These are phyloP conservation scores for Thermothelomyces thermophilus DNA, from an alignment of 2,329 filamentous ascomycete species.

Conservation along the genomic window DNA sequence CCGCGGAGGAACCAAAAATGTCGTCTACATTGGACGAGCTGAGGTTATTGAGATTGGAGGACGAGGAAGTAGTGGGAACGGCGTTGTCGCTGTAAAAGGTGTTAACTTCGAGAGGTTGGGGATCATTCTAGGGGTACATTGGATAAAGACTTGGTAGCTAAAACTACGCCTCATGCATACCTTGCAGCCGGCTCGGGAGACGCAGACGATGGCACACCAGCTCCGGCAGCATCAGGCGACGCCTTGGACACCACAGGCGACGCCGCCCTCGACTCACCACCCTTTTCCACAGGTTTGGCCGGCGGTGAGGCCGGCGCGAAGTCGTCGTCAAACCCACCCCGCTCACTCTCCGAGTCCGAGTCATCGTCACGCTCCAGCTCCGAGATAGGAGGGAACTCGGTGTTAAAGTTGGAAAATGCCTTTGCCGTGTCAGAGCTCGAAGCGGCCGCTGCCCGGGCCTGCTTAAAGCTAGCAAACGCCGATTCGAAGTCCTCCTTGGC, in stretches of 20 bases:
- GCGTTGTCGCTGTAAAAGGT: conserved; percentile 20
- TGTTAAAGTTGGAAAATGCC: conserved; percentile 50
- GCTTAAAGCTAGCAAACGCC: conserved; percentile 71
- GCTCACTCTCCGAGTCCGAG: conserved; percentile 72
- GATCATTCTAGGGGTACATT: background rate
- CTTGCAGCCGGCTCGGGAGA: conserved; percentile 19
- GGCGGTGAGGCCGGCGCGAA: conserved; percentile 62
- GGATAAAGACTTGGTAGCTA: conserved; percentile 8
- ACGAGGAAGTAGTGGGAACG: conserved; percentile 9
- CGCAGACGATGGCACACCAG: conserved; percentile 3
- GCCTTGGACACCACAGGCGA: conserved; percentile 23
- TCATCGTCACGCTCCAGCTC: conserved; percentile 76
- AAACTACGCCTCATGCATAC: conserved; percentile 15
- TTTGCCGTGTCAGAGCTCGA: conserved; percentile 32
- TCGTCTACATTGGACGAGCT: conserved; percentile 30
- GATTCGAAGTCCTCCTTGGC: conserved; percentile 79
- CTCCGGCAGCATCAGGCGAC: conserved; percentile 12
- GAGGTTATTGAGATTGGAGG: conserved; percentile 16
- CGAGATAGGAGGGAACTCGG: conserved; percentile 91
- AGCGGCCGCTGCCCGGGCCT: conserved; percentile 31
- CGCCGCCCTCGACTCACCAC: conserved; percentile 25
- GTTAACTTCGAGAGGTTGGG: conserved; percentile 9
- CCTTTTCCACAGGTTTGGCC: conserved; percentile 28
- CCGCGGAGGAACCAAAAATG: conserved; percentile 34
- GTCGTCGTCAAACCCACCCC: conserved; percentile 87